Evolutionary conservation across 805 yeast genomes (phyloP), one percentile per base, ranked within the genome.

Genomic region (Cyberlindnera maclurae): DNA sequence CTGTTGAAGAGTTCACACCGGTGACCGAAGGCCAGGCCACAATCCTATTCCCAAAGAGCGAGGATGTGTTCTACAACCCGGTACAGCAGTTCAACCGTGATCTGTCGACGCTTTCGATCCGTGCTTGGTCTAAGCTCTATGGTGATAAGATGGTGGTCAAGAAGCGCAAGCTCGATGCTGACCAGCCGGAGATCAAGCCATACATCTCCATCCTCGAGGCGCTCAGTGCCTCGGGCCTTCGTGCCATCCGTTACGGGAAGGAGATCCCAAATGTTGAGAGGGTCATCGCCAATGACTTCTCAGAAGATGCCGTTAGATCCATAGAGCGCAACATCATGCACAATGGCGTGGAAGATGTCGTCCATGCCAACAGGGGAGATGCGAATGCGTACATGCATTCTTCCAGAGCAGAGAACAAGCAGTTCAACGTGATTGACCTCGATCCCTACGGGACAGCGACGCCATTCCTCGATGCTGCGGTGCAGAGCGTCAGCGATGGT

Each of bases 381-480:
- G 98, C 98, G n/a, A 87, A 83, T 47, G 76, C 75, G 30, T 77
- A 73, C 54, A 86, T 93, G 95, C 67, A 80, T 37, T 63, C 42
- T 57, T 63, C 52, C 45, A 62, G 62, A 52, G 54, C 47, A 11
- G 56, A 63, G 35, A 61, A 54, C 13, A 69, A 64, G 18, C 66
- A 67, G 37, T 88, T 82, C 62, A 95, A 93, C 56, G 84, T 86
- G 3, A 77, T 93, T 41, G 99, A 93, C 62, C 70, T 93, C 37
- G 99, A 93, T 60, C 99, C 99, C 0, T 93, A 93, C 57, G 99
- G 99, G 24, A 82, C 97, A 0, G 98, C 96, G 0, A 77, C 96
- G 0, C 98, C 98, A 7, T 93, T 93, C 57, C 70, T 93, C 22
- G 98, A 93, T 58, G 77, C 93, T 26, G 97, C 97, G 0, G 67